Base-by-base conservation (phyloP, 1,284 basidiomycete genomes). In the Moesziomyces globuligerus region DNA sequence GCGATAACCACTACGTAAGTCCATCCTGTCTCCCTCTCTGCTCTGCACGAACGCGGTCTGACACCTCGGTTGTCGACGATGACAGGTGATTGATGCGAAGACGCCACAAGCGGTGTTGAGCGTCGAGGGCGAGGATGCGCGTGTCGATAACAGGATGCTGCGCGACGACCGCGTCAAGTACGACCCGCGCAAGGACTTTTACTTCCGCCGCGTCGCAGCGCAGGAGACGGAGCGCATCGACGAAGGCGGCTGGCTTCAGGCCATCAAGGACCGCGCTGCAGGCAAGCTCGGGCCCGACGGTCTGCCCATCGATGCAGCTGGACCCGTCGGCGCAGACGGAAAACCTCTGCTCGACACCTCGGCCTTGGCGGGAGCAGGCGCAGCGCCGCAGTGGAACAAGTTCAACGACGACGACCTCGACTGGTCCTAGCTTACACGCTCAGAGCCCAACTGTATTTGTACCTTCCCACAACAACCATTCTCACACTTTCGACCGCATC, bases 1-100 rank as follows among this genome's bases (percentile, higher is more conserved):
- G 95, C 82, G 94, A 96, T 83, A 98, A 98, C 81, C 93, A 94
- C 81, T 98, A 94, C 83, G 94, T 95, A 58, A 21, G 68, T 48
- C 21, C 4, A 20, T 7, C 21, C 23, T 20, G 0, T n/a, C 21
- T 9, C 7, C 28, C 25, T 13, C n/a, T n/a, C 5, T 15, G 18
- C 26, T 44, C n/a, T n/a, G n/a, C n/a, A n/a, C n/a, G n/a, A n/a
- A n/a, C n/a, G n/a, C n/a, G n/a, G n/a, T n/a, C n/a, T n/a, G n/a
- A n/a, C n/a, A n/a, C n/a, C n/a, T n/a, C n/a, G n/a, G n/a, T n/a
- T 15, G 9, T 1, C 18, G 32, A 17, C 15, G 15, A 17, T 17
- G 15, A 36, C 75, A 96, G 94, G 91, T 97, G 24, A 86, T 97
- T 70, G 91, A 95, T 38, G 94, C 94, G 7, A 96, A 96, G 84